Conservation (phyloP, 1,284 basidiomycete genomes). For the Boletus sp. region DNA sequence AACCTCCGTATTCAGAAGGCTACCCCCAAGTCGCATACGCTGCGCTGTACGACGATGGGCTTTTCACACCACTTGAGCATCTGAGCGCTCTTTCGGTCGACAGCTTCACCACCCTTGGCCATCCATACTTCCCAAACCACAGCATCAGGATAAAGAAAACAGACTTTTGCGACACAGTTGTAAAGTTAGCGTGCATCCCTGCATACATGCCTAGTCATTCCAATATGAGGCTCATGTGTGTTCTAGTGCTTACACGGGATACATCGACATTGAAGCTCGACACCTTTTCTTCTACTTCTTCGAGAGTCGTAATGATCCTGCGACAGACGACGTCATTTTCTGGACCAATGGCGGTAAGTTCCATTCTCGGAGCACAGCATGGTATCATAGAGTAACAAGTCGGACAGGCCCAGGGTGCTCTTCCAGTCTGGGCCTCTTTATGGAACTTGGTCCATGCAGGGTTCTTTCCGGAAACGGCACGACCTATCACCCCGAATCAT, state of each 20-base stretch:
- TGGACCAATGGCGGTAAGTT: conserved; percentile 48
- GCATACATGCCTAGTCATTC: conserved; percentile 25
- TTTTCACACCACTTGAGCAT: conserved; percentile 27
- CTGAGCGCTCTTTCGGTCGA: conserved; percentile 41
- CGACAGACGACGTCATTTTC: conserved; percentile 61
- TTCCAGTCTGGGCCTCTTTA: conserved; percentile 27
- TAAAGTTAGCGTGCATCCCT: conserved; percentile 16
- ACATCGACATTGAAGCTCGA: conserved; percentile 60
- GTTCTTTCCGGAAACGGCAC: conserved; percentile 36
- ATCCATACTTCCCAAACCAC: conserved; percentile 52
- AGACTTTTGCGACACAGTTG: conserved; percentile 28
- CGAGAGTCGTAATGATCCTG: conserved; percentile 68
- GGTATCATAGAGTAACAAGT: background rate
- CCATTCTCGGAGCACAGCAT: conserved; percentile 29
- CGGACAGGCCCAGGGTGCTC: conserved; percentile 27
- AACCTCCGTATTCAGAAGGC: background rate
- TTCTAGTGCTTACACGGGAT: conserved; percentile 60
- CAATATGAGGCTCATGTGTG: conserved; percentile 35
- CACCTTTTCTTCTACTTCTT: conserved; percentile 81
- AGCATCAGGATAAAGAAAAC: conserved; percentile 51
- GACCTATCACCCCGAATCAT: conserved; percentile 52
- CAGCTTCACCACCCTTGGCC: conserved; percentile 45
- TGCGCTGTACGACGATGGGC: conserved; percentile 23
- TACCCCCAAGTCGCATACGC: conserved; percentile 5
- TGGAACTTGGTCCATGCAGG: conserved; percentile 42